phyloP scores from a whole-genome alignment of 1,284 basidiomycete genomes.

The Leccinum fallax region DNA sequence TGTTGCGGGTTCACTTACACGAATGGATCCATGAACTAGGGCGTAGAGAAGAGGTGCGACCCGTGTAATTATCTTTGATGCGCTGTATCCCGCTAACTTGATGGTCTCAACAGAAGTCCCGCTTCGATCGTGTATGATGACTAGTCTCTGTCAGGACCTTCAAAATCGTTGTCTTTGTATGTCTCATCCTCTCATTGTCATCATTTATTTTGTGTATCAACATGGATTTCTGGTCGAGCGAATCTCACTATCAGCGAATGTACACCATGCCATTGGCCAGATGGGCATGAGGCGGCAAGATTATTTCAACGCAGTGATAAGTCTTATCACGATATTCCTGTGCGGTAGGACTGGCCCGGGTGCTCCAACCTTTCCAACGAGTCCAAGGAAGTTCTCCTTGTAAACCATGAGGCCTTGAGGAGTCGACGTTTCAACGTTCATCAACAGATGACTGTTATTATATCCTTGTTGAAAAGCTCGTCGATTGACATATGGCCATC shows the following conservation, averaged over 20 bases:
- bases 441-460: neutral
- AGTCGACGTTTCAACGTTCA: neutral
- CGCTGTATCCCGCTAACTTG: conserved; percentile 2
- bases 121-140: conserved; percentile 41
- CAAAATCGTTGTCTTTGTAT: neutral
- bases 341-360: too few species aligned
- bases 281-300: neutral
- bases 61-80: neutral
- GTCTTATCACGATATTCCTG: neutral
- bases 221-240: neutral
- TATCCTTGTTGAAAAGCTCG: neutral
- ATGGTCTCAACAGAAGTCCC: conserved; percentile 32
- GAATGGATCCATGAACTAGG: conserved; percentile 18
- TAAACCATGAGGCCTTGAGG: too few species aligned
- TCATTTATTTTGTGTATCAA: neutral
- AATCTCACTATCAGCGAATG: neutral
- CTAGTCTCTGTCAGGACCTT: conserved; percentile 1
- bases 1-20: neutral
- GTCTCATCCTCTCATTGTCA: neutral
- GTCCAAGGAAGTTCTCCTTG: too few species aligned
- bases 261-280: too few species aligned
- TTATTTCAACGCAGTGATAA: neutral
- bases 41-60: conserved; percentile 32
- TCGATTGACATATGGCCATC: neutral
- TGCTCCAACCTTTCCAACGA: too few species aligned